Base-by-base conservation (phyloP, 495 filamentous ascomycete species). In the Tuber microsphaerosporum region DNA sequence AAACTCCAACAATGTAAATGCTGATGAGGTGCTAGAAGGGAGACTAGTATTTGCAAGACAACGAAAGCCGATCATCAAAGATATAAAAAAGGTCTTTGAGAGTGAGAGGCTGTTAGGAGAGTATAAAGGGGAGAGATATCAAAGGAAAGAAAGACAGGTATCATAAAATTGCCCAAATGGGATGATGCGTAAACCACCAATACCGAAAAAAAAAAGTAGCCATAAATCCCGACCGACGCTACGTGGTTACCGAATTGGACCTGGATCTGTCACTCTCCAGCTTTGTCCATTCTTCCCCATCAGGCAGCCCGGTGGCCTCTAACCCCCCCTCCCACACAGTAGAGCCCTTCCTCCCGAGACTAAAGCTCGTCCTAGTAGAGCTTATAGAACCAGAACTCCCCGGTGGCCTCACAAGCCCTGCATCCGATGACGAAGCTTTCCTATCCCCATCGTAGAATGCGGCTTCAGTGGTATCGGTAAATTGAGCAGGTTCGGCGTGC, bases 241-340 rank as follows among this genome's bases (percentile, higher is more conserved):
- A 79, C 45, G 56, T 78, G 42, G 48, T 73, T 45, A 79, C 71
- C 44, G 77, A 79, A 75, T 73, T 69, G 71, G 77, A 79, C 19
- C 77, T 78, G 20, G 77, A 79, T 73, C 77, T 79, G 56, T 65
- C 56, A 71, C 73, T 77, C 76, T 79, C 77, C 46, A 79, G 70
- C 45, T 79, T 79, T 37, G 77, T 79, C 77, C 77, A 79, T 51
- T 79, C 77, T 45, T 79, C 77, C 9, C 77, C 77, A 75, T 79
- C 77, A 51, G 71, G 77, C 41, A 79, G 78, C 46, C 76, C 73
- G 31, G 76, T 79, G 45, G 77, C 72, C 75, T 77, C 76, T 7
- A 79, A 71, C 41, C 77, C 77, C 68, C 78, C 74, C 45, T 79
- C 77, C 72, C 77, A 79, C 20, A 71, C 72, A 31, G 75, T 79